A percentile compares a stretch with the other conserved stretches of the same genome.
Conservation (phyloP, 805 yeast species). For the Hanseniaspora valbyensis region DNA sequence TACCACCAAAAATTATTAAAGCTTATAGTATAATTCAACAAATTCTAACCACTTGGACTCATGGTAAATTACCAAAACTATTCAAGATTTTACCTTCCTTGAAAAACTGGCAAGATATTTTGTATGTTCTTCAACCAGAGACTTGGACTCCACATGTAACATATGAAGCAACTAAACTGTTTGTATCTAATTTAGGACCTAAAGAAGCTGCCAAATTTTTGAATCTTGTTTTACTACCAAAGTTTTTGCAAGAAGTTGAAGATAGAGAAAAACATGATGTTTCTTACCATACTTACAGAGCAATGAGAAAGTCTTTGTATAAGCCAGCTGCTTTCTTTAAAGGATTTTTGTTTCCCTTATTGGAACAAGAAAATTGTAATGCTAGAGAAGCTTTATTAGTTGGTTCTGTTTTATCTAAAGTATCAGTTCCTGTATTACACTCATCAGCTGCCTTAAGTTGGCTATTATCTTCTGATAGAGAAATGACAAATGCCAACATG, state of each 20-base stretch:
- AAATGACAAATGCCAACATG: constrained; percentile 45
- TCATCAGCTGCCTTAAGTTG: constrained; percentile 91
- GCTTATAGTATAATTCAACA: constrained; percentile 89
- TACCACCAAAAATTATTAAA: constrained; percentile 93
- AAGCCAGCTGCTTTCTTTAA: constrained; percentile 97
- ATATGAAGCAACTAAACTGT: constrained; percentile 87
- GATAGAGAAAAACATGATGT: constrained; percentile 64
- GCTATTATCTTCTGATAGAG: constrained; percentile 49
- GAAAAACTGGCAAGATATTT: constrained; percentile 89
- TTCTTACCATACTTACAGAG: constrained; percentile 85
- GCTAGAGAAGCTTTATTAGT: constrained; percentile 91
- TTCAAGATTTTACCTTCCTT: constrained; percentile 90
- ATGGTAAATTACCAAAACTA: constrained; percentile 92
- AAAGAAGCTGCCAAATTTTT: constrained; percentile 81
- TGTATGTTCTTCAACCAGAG: constrained; percentile 85
- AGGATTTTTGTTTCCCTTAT: constrained; percentile 86
- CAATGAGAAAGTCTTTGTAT: constrained; percentile 83
- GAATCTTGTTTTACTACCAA: constrained; percentile 52
- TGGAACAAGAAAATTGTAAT: constrained; percentile 69
- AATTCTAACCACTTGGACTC: constrained; percentile 76
- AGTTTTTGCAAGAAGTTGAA: constrained; percentile 62
- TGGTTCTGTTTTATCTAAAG: constrained; percentile 78
- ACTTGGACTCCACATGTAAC: constrained; percentile 92
- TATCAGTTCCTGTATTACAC: constrained; percentile 88
- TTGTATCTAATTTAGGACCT: constrained; percentile 81